Evolutionary conservation across 1,139 yeast genomes (phyloP), one percentile per base, ranked within the genome.

Genomic region (Yueomyces sp.): DNA sequence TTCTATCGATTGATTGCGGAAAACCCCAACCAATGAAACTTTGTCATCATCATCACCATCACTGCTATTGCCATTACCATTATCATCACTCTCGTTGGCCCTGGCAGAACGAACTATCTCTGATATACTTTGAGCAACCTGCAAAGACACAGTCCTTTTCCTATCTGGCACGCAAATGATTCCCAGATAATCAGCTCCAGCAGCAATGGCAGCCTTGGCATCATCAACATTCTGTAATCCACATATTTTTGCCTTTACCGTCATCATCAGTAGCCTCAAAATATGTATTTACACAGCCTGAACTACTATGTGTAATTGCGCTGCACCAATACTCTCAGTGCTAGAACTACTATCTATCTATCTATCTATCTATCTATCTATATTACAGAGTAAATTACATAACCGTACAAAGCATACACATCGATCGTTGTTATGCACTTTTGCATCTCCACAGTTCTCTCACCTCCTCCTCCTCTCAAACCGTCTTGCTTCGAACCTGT

Each of bases 101-200:
- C 9, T 8, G 9, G 31, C 9, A 29, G 9, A 6, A 39, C 50
- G 55, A 25, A 68, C 71, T 33, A 66, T 39, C 4, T 48, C 45
- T 0, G 82, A 67, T 4, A 91, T 81, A 33, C 63, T 58, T 41
- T 56, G 57, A 0, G 95, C 96, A 2, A 65, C 67, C 0, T 60
- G 69, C 0, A 61, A 56, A 12, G 73, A 73, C 1, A 86, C 73
- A 0, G 96, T 84, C 42, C 98, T 71, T 36, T 73, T 72, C 46
- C 95, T 68, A 33, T 75, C 74, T 0, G 97, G 97, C 1, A 86
- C 97, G 55, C 91, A 59, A 37, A 91, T 91, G 58, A 85, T 76
- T 1, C 98, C 98, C 4, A 91, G 55, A 42, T 86, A 62, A 50
- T 82, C 75, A 0, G 96, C 89, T 0, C 93, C 94, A 11, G 68